These are phyloP conservation scores for Fusarium domesticum DNA, from an alignment of 2,329 filamentous ascomycete species.

Conservation along the genomic window DNA sequence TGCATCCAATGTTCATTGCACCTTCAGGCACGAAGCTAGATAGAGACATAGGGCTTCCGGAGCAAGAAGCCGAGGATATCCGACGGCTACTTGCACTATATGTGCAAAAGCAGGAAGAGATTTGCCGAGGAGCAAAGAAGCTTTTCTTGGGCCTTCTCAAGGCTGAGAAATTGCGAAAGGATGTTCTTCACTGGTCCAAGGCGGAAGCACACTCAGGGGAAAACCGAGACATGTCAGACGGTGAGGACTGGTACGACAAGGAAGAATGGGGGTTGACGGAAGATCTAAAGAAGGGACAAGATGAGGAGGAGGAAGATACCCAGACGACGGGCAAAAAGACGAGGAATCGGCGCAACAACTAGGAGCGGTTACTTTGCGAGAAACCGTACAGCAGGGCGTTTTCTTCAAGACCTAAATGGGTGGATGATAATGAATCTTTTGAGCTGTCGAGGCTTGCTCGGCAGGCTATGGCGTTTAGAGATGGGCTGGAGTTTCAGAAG, in stretches of 20 bases:
- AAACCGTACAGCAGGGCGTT: slow-evolving; percentile 1
- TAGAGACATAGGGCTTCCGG: slow-evolving; percentile 68
- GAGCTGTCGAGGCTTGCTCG: slow-evolving; percentile 20
- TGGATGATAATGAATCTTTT: slow-evolving; percentile 26
- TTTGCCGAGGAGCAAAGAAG: slow-evolving; percentile 66
- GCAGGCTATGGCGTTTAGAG: slow-evolving; percentile 13
- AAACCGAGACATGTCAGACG: slow-evolving; percentile 76
- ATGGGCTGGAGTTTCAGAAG: slow-evolving; percentile 15
- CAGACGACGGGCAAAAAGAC: slow-evolving; percentile 60
- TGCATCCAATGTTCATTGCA: slow-evolving; percentile 73
- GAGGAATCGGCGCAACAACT: slow-evolving; percentile 46
- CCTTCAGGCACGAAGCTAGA: slow-evolving; percentile 62
- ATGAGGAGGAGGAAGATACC: slow-evolving; percentile 76
- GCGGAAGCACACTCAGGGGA: slow-evolving; percentile 68
- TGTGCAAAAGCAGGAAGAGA: slow-evolving; percentile 83
- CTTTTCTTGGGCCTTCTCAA: slow-evolving; percentile 69
- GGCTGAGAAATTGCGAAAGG: slow-evolving; percentile 68
- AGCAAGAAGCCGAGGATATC: slow-evolving; percentile 73
- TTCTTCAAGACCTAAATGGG: slow-evolving; percentile 3
- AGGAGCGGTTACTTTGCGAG: neutral
- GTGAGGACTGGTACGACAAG: slow-evolving; percentile 85
- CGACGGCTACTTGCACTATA: slow-evolving; percentile 71
- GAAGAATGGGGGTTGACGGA: slow-evolving; percentile 74
- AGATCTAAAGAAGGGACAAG: slow-evolving; percentile 76
- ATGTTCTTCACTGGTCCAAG: slow-evolving; percentile 72